Base-by-base conservation (phyloP, 768 basidiomycete species). In the Sarcomyxa edulis region DNA sequence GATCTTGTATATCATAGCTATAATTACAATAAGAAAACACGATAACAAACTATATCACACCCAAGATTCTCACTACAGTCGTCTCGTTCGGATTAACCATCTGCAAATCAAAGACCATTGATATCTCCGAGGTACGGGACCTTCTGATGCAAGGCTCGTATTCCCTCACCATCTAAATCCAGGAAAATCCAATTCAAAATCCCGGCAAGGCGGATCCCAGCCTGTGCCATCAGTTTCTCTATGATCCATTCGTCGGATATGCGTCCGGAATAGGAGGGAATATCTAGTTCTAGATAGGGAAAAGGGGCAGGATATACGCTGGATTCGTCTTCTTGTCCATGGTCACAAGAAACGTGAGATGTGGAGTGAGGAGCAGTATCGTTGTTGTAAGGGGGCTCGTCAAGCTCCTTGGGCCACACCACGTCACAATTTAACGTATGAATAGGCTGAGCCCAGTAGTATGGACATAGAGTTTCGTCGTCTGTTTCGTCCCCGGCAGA, bases 211-310 rank as follows among this genome's bases (percentile, higher is more conserved):
- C 94, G 71, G 21, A 95, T 63, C 1, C 92, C 94, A 0, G 65
- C 92, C 65, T 84, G 84, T 0, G 87, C 83, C 26, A 98, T 63
- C 47, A 96, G 54, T 60, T 77, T 77, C 69, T 96, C 92, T 2
- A 98, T 49, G 24, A 92, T 61, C 72, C 81, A 78, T 43, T 74
- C 61, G 16, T 78, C 60, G 43, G 66, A 68, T 48, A 98, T 79
- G 26, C 62, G 61, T 1, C 85, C 88, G 2, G 82, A 64, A 51
- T 96, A 97, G 36, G 78, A 64, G 0, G 87, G 78, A 11, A 87
- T 92, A 56, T 92, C 81, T 11, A 97, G 72, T 54, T 96, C 83
- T 18, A 85, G 59, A 33, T 77, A 70, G 1, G 56, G 37, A n/a
- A n/a, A n/a, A n/a, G n/a, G n/a, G n/a, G n/a, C n/a, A n/a, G n/a